Evolutionary conservation across 768 basidiomycete genomes (phyloP).

Genomic region (Leccinum aurantiacum): DNA sequence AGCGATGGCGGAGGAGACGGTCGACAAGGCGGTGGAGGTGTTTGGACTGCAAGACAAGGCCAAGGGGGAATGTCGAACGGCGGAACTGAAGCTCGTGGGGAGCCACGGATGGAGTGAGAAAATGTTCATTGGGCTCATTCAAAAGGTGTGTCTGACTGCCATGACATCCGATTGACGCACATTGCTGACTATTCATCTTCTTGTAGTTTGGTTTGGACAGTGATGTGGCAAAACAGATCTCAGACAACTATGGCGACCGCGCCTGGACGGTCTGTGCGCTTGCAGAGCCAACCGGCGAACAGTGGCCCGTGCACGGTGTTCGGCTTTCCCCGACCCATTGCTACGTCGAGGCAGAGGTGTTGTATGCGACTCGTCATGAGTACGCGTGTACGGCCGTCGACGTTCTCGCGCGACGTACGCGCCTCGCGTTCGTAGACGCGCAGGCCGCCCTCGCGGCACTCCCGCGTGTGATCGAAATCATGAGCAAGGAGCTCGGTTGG

Average conservation of each 20-base stretch:
- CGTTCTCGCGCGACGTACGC: conserved; percentile 87
- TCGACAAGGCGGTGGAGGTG: conserved; percentile 80
- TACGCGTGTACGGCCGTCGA: conserved; percentile 93
- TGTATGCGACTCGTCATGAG: conserved; percentile 85
- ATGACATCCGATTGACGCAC: too few species aligned
- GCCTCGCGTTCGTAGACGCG: conserved; percentile 93
- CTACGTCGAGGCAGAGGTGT: conserved; percentile 92
- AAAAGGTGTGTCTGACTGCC: conserved; percentile 56
- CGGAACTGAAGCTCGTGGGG: conserved; percentile 79
- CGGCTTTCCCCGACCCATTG: conserved; percentile 72
- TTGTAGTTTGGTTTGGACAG: conserved; percentile 82
- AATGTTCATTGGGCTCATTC: conserved; percentile 96
- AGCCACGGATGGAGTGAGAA: conserved; percentile 93
- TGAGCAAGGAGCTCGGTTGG: conserved; percentile 87
- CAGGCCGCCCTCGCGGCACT: conserved; percentile 82
- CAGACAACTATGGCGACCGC: conserved; percentile 94
- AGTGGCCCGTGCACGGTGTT: conserved; percentile 86
- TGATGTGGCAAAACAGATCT: conserved; percentile 90
- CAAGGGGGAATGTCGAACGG: conserved; percentile 72
- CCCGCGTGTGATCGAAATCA: conserved; percentile 87
- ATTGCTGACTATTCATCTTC: neutral
- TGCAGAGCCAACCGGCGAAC: conserved; percentile 70
- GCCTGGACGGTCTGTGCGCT: conserved; percentile 92
- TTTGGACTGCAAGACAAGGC: conserved; percentile 62
- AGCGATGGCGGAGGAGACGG: conserved; percentile 93